Evolutionary conservation across 1,284 basidiomycete genomes (phyloP).

Genomic region (Leccinum subspadiceum): DNA sequence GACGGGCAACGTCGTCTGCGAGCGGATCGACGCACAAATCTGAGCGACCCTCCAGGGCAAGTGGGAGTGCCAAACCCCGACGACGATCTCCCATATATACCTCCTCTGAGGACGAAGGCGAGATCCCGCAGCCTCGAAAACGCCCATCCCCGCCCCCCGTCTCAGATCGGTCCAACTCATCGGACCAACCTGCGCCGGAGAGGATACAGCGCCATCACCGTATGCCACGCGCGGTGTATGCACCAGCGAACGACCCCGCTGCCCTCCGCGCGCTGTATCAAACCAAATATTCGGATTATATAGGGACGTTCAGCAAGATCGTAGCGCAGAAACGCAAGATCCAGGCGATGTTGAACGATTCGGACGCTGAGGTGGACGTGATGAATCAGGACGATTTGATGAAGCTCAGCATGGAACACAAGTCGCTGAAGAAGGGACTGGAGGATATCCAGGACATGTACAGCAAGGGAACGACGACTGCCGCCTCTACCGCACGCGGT

Average conservation of each 20-base stretch:
- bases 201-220: slow-evolving; percentile 21
- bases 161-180: slow-evolving; percentile 31
- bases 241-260: slow-evolving; percentile 48
- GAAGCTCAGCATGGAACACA: slow-evolving; percentile 43
- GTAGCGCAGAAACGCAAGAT: slow-evolving; percentile 48
- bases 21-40: slow-evolving; percentile 23
- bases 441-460: slow-evolving; percentile 44
- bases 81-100: slow-evolving; percentile 49
- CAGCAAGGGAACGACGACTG: slow-evolving; percentile 13
- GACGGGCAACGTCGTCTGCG: slow-evolving; percentile 23
- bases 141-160: slow-evolving; percentile 25
- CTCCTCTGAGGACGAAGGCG: slow-evolving; percentile 57
- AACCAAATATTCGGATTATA: slow-evolving; percentile 48
- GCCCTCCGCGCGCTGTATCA: slow-evolving; percentile 53
- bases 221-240: slow-evolving; percentile 27
- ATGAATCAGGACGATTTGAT: slow-evolving; percentile 52
- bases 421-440: slow-evolving; percentile 45
- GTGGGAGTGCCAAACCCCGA: slow-evolving; percentile 31
- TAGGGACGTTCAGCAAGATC: slow-evolving; percentile 45
- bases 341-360: slow-evolving; percentile 36
- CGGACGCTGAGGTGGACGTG: slow-evolving; percentile 40
- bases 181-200: slow-evolving; percentile 25
- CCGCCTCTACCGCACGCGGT: neutral
- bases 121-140: slow-evolving; percentile 29
- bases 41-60: slow-evolving; percentile 30